Conservation (phyloP, 1,284 basidiomycete genomes). For the Pholiota adiposa region DNA sequence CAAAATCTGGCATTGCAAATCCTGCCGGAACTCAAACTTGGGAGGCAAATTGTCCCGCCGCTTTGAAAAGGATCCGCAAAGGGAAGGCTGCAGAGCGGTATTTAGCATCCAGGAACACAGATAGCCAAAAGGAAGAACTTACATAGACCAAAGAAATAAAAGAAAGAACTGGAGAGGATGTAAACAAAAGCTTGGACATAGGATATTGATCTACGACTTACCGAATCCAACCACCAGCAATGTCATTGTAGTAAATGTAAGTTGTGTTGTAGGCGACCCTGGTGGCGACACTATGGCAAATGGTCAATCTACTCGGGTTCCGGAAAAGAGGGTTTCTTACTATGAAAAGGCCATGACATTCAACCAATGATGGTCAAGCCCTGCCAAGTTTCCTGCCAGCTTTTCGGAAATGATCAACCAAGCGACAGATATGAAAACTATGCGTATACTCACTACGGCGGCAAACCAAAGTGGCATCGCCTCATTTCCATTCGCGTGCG, state of each 20-base stretch:
- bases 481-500: conserved; percentile 44
- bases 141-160: conserved; percentile 28
- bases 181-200: background rate
- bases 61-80: conserved; percentile 23
- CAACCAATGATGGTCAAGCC: conserved; percentile 35
- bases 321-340: conserved; percentile 33
- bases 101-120: background rate
- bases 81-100: conserved; percentile 18
- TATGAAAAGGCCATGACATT: conserved; percentile 36
- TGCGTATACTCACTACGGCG: conserved; percentile 32
- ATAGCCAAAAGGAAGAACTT: background rate
- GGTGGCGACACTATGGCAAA: conserved; percentile 14
- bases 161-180: conserved; percentile 15
- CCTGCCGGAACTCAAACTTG: background rate
- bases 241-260: conserved; percentile 22
- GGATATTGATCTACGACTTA: background rate
- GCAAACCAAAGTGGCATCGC: conserved; percentile 41
- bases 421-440: background rate
- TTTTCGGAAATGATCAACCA: background rate
- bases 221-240: conserved; percentile 22
- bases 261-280: conserved; percentile 20
- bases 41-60: conserved; percentile 13
- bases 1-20: background rate
- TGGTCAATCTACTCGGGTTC: conserved; percentile 2
- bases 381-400: conserved; percentile 35